These are phyloP conservation scores for Trichothecium roseum DNA, from an alignment of 2,329 filamentous ascomycete genomes.

Conservation along the genomic window DNA sequence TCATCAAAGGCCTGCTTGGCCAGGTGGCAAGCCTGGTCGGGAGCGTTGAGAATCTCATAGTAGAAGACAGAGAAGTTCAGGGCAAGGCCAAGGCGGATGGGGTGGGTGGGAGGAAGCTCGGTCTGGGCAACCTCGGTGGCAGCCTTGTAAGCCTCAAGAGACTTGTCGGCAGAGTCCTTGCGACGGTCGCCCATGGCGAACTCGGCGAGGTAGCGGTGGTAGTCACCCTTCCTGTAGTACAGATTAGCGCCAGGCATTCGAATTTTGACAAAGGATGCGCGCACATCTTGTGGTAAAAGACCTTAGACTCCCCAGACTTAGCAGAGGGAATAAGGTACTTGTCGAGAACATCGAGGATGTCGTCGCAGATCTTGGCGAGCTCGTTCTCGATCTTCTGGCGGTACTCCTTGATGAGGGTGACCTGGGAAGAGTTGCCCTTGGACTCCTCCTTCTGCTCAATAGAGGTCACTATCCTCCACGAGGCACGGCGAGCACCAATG, in stretches of 20 bases:
- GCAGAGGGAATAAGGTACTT: constrained; percentile 89
- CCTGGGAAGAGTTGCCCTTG: constrained; percentile 91
- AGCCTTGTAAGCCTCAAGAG: constrained; percentile 93
- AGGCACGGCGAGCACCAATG: constrained; percentile 90
- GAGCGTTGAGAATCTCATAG: constrained; percentile 99
- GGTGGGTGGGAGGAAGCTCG: constrained; percentile 93
- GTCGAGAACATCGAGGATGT: constrained; percentile 91
- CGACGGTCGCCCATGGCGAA: constrained; percentile 91
- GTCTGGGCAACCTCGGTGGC: constrained; percentile 97
- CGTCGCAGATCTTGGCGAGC: constrained; percentile 94
- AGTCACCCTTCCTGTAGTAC: constrained; percentile 86
- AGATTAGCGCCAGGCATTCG: constrained; percentile 2
- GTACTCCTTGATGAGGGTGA: constrained; percentile 92
- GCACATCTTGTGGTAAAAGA: constrained; percentile 99
- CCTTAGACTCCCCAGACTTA: constrained; percentile 94
- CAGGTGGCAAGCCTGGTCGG: constrained; percentile 95
- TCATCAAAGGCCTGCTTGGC: constrained; percentile 99
- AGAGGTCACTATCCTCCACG: constrained; percentile 96
- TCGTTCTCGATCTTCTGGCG: constrained; percentile 96
- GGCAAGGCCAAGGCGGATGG: constrained; percentile 92
- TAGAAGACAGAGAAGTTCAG: constrained; percentile 99
- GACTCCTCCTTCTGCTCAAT: constrained; percentile 99
- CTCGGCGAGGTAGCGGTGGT: constrained; percentile 97
- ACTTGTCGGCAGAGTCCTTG: constrained; percentile 88
- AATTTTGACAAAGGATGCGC: constrained; percentile 14